Evolutionary conservation across 2,329 filamentous ascomycete species (phyloP).

Genomic region (Fusarium sp.): DNA sequence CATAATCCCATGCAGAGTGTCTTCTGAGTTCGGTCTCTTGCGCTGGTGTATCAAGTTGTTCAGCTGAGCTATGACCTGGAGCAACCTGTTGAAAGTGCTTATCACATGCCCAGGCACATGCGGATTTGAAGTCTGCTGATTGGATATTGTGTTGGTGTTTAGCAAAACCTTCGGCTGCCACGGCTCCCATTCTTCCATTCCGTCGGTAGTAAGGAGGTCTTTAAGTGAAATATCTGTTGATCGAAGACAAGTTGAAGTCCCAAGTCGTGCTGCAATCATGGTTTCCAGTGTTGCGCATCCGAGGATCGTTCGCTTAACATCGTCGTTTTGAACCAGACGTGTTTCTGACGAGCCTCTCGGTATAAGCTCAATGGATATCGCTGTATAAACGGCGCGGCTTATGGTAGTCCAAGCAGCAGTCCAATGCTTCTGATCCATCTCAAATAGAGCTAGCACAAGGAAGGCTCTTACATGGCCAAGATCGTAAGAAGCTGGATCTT

Average conservation of each 20-base stretch:
- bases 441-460: background rate
- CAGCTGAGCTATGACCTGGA: background rate
- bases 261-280: background rate
- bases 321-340: background rate
- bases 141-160: rapidly evolving
- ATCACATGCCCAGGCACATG: constrained; percentile 10
- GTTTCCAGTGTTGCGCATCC: constrained; percentile 4
- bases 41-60: background rate
- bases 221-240: background rate
- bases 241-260: background rate
- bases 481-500: background rate
- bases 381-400: background rate
- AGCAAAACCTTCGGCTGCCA: constrained; percentile 2
- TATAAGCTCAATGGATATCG: background rate
- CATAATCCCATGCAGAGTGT: background rate
- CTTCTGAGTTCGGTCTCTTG: rapidly evolving
- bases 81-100: background rate
- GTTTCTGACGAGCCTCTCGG: rapidly evolving
- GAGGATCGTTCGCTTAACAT: background rate
- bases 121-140: background rate
- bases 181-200: constrained; percentile 13
- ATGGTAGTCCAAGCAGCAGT: background rate
- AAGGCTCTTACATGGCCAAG: constrained; percentile 7
- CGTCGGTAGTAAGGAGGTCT: background rate
- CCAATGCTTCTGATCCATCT: background rate